A percentile compares a stretch with the other conserved stretches of the same genome.
These are phyloP conservation scores for Pythium volutum DNA, from an alignment of 352 stramenopile species.

Conservation along the genomic window DNA sequence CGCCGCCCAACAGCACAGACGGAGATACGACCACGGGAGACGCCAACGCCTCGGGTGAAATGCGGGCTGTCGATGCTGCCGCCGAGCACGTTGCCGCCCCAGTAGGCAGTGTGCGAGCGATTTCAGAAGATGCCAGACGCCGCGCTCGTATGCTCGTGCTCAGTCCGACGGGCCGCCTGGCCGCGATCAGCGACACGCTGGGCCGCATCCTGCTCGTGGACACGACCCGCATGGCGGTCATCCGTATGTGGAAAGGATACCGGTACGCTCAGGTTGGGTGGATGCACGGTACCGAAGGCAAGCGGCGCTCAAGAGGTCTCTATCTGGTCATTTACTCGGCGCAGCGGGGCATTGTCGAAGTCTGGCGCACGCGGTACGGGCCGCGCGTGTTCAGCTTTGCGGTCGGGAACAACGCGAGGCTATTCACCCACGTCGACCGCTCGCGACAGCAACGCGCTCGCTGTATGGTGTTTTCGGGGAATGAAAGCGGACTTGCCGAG, in stretches of 20 bases:
- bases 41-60: constrained; percentile 19
- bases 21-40: constrained; percentile 21
- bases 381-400: constrained; percentile 72
- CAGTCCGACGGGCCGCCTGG: constrained; percentile 65
- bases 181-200: constrained; percentile 70
- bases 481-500: constrained; percentile 33
- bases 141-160: constrained; percentile 60
- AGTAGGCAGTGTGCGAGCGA: constrained; percentile 41
- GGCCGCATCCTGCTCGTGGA: constrained; percentile 76
- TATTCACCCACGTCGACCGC: constrained; percentile 59
- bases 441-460: constrained; percentile 31
- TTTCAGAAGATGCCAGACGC: constrained; percentile 60
- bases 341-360: constrained; percentile 77
- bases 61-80: constrained; percentile 34
- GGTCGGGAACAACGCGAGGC: constrained; percentile 56
- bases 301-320: constrained; percentile 41
- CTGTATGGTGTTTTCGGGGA: constrained; percentile 51
- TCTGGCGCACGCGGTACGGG: constrained; percentile 77
- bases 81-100: constrained; percentile 73
- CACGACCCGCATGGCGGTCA: constrained; percentile 74
- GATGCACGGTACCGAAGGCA: constrained; percentile 71
- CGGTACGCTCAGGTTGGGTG: constrained; percentile 77
- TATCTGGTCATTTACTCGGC: constrained; percentile 87
- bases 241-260: constrained; percentile 89
- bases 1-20: constrained; percentile 13